Base-by-base conservation (phyloP, 2,329 filamentous ascomycete species). In the Cadophora gregata region DNA sequence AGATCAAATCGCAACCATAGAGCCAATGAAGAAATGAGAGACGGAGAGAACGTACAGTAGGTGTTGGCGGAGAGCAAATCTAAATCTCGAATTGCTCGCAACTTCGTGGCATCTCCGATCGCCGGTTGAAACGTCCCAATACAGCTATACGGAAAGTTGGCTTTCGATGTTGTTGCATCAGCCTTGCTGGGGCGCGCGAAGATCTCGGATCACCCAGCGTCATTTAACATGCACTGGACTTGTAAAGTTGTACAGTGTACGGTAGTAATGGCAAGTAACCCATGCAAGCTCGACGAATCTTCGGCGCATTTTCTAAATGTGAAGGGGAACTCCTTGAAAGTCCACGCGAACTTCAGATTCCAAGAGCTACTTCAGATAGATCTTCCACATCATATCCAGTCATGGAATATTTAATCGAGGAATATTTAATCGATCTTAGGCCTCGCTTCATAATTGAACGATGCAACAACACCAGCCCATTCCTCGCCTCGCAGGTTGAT, bases 41-140 rank as follows among this genome's bases (percentile, higher is more conserved):
- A 7, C 10, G 27, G 16, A 19, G 27, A 25, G 4, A 21, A 33
- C 16, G 50, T 31, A 36, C 27, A n/a, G n/a, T n/a, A n/a, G n/a
- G n/a, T n/a, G n/a, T 19, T 7, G 42, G 8, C 42, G 10, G 14
- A 19, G 3, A 56, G 24, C 53, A 36, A 56, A 36, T 24, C 33
- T 16, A 9, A 25, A 33, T 21, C 27, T n/a, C n/a, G 16, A 36
- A 55, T 60, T 51, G 45, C 67, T 72, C 67, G 71, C 71, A 72
- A 70, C 60, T 72, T 69, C 70, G 64, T 70, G 68, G 67, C 59
- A 67, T 71, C 64, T 61, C 63, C 65, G 65, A 67, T 70, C 64
- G 60, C 10, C 69, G 60, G 38, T 69, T 61, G 69, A 68, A 71
- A 69, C 67, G 60, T 60, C 19, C 50, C 53, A 56, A 61, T 65